These are phyloP conservation scores for Aspergillus sp. DNA, from an alignment of 2,329 filamentous ascomycete genomes.

Conservation along the genomic window DNA sequence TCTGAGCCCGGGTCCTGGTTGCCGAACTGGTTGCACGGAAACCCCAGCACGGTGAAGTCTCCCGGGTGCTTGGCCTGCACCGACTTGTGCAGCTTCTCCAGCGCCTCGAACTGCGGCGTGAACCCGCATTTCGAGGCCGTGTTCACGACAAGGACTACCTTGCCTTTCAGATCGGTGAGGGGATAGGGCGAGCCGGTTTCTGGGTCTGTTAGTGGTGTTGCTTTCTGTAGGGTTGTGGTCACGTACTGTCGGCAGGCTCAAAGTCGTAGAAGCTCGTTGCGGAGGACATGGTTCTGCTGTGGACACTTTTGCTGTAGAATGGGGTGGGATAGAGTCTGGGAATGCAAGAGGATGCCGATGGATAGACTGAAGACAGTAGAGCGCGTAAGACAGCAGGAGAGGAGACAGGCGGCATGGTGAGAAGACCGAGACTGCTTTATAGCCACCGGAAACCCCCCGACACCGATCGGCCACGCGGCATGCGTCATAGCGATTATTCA, in stretches of 20 bases:
- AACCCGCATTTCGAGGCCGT: conserved; percentile 98
- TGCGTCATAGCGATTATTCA: too few relatives aligned
- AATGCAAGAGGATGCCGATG: neutral
- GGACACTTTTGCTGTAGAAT: conserved; percentile 1
- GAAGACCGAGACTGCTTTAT: too few relatives aligned
- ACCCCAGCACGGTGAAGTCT: conserved; percentile 80
- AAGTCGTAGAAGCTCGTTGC: conserved; percentile 53
- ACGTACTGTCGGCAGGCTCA: conserved; percentile 49
- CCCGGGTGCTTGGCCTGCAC: conserved; percentile 60
- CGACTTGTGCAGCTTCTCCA: conserved; percentile 81
- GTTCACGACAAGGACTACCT: conserved; percentile 94
- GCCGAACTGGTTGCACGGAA: conserved; percentile 98
- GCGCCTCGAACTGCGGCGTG: conserved; percentile 85
- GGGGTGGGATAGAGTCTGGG: conserved; percentile 1
- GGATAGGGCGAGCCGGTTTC: conserved; percentile 65
- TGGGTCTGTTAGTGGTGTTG: conserved; percentile 23
- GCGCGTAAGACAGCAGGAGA: neutral
- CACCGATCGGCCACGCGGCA: too few relatives aligned
- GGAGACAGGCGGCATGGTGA: too few relatives aligned
- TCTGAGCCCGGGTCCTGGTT: conserved; percentile 76
- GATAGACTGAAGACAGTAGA: neutral
- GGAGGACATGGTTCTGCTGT: conserved; percentile 42
- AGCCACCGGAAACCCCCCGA: too few relatives aligned
- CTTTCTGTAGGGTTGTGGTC: neutral
- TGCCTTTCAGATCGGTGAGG: conserved; percentile 67